Evolutionary conservation across 2,329 filamentous ascomycete genomes (phyloP), one percentile per base, ranked within the genome.

Genomic region (Beauveria rudraprayagi): DNA sequence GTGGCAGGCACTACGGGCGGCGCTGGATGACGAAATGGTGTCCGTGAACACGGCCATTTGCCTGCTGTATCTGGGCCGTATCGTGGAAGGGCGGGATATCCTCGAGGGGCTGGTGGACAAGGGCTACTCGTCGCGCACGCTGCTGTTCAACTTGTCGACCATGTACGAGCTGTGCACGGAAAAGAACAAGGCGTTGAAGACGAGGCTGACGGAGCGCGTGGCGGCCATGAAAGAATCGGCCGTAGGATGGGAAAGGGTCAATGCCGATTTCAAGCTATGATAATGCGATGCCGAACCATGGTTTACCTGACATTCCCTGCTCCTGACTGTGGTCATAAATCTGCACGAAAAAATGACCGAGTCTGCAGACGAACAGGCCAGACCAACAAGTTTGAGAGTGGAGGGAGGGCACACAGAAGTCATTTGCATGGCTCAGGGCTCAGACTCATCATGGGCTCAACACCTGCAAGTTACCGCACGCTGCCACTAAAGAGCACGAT

Each of bases 111-210:
- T 95, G 11, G 78, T 92, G 0, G 79, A 84, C 3, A 71, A 77
- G 0, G 83, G 86, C 1, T 78, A 84, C 46, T 83, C 85, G 0
- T 97, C 93, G 62, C 87, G 90, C 64, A 90, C 90, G 0, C 76
- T 96, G 2, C 83, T 95, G 0, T 96, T 97, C 75, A 97, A 97
- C 71, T 75, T 99, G 14, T 86, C 87, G 11, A 97, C 93, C 0
- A 84, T 96, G 67, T 97, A 96, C 71, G 94, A 97, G 74, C 80
- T 97, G 8, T 94, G 90, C 70, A 92, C 90, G 0, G 92, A 97
- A 67, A 82, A 83, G 64, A 84, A 90, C 47, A 79, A 83, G 54
- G 81, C 81, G 14, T 74, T 89, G 67, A 97, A 97, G 78, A 73
- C 83, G 34, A 78, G 77, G 28, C 77, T 97, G 19, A 86, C 89